Conservation (phyloP, 108 stramenopile genomes). For the Fistulifera solaris region DNA sequence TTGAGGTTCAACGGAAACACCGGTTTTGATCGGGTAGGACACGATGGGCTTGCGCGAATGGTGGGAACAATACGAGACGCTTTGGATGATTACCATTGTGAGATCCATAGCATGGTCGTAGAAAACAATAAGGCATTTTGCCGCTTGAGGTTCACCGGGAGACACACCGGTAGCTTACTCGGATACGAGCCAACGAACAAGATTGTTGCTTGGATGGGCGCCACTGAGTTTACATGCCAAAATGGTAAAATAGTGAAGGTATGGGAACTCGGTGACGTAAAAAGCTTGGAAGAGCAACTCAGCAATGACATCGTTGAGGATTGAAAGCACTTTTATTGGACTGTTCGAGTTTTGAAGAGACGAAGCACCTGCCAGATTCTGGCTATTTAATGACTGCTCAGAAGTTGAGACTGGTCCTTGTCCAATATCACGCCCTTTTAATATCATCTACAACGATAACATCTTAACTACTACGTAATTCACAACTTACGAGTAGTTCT, state of each 20-base stretch:
- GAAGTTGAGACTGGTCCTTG: no score
- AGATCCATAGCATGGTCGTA: constrained; percentile 51
- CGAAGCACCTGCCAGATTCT: no score
- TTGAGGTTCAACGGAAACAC: constrained; percentile 46
- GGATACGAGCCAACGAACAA: constrained; percentile 43
- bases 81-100: constrained; percentile 46
- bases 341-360: no score
- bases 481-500: no score
- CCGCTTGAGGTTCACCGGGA: constrained; percentile 41
- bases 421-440: no score
- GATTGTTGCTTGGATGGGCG: constrained; percentile 44
- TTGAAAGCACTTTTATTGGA: no score
- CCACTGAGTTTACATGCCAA: constrained; percentile 44
- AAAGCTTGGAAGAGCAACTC: constrained; percentile 41
- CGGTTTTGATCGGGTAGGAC: constrained; percentile 47
- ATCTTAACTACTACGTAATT: no score
- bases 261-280: constrained; percentile 55
- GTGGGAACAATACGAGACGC: constrained; percentile 34
- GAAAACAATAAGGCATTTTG: constrained; percentile 54
- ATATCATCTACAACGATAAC: no score
- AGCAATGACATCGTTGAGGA: no score
- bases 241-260: constrained; percentile 44
- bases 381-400: no score
- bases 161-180: constrained; percentile 34
- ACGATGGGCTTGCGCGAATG: constrained; percentile 47